Conservation (phyloP, 2,329 filamentous ascomycete genomes). For the Neonectria punicea region DNA sequence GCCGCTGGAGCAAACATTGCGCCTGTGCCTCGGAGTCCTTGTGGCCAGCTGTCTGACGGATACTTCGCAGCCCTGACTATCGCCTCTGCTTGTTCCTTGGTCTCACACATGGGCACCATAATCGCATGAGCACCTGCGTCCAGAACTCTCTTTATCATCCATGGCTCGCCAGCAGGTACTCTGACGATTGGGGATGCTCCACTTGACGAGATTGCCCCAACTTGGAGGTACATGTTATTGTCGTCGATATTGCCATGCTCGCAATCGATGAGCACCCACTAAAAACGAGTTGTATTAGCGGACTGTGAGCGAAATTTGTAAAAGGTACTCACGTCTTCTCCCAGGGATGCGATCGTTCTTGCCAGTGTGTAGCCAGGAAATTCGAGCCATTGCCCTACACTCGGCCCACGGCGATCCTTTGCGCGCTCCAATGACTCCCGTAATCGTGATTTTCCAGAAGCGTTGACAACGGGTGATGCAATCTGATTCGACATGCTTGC, state of each 20-base stretch:
- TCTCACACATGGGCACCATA: conserved; percentile 36
- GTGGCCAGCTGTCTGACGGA: conserved; percentile 34
- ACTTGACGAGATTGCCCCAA: conserved; percentile 54
- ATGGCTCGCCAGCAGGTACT: conserved; percentile 32
- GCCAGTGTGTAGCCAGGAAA: conserved; percentile 47
- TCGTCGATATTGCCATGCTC: conserved; percentile 57
- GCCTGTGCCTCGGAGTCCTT: conserved; percentile 43
- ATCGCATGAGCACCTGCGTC: conserved; percentile 45
- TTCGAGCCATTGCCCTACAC: conserved; percentile 24
- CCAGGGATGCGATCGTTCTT: conserved; percentile 42
- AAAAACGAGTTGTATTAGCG: background rate
- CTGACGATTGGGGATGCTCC: conserved; percentile 44
- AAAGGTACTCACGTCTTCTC: conserved; percentile 39
- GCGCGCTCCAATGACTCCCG: conserved; percentile 44
- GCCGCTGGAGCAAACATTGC: conserved; percentile 44
- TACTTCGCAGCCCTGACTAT: conserved; percentile 43
- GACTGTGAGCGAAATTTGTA: too few species aligned
- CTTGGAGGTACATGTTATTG: conserved; percentile 56
- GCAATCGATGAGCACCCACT: conserved; percentile 64
- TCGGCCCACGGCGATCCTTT: conserved; percentile 40
- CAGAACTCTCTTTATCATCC: conserved; percentile 47
- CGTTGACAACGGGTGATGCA: conserved; percentile 24
- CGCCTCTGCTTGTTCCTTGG: conserved; percentile 40
- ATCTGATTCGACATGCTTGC: conserved; percentile 14
- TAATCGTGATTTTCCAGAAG: conserved; percentile 43